Conservation (phyloP, 2,329 filamentous ascomycete genomes). For the Lomentospora prolificans region DNA sequence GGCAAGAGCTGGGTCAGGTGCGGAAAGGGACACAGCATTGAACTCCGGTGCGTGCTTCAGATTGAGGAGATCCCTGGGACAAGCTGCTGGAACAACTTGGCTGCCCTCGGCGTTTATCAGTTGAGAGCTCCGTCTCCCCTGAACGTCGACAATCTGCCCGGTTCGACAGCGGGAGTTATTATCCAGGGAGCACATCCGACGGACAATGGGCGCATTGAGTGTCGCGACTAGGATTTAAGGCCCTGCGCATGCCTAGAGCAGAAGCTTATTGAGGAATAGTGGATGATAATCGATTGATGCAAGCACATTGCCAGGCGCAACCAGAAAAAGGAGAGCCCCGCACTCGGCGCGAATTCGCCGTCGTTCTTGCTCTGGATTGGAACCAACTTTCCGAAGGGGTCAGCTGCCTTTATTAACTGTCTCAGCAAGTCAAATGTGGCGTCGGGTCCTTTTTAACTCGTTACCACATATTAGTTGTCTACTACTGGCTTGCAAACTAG, state of each 20-base stretch:
- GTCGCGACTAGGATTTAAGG: not conserved
- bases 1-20: not conserved
- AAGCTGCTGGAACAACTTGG: not conserved
- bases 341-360: not conserved
- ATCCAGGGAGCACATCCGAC: not conserved
- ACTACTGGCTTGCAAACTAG: not conserved
- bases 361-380: not conserved
- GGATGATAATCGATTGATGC: too few relatives aligned
- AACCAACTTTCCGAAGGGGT: not conserved
- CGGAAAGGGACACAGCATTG: not conserved
- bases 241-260: not conserved
- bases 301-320: not conserved
- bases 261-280: too few relatives aligned
- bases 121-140: too few relatives aligned
- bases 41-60: slow-evolving; percentile 4
- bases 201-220: not conserved
- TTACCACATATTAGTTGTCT: not conserved
- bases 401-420: not conserved
- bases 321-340: not conserved
- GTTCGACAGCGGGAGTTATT: too few relatives aligned
- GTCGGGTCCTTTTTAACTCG: not conserved
- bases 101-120: not conserved
- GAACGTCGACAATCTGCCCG: too few relatives aligned
- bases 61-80: slow-evolving; percentile 2
- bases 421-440: not conserved